These are phyloP conservation scores for Triticum monococcum DNA, from an alignment of 176 grass and related monocot species.

Conservation along the genomic window DNA sequence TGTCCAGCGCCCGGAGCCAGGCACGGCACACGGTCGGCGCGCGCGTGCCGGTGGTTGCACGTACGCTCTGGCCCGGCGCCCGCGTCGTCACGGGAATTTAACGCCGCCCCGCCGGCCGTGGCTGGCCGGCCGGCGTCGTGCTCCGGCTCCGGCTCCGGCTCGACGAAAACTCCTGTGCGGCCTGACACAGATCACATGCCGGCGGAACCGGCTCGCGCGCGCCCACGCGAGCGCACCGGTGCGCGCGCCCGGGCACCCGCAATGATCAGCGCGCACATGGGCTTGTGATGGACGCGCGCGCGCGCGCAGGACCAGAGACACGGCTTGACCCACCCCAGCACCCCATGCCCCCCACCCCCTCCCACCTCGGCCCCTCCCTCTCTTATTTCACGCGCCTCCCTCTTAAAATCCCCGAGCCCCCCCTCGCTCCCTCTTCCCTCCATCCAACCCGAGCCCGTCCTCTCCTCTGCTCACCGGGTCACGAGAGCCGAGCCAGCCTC, in stretches of 20 bases:
- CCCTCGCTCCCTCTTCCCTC: neutral
- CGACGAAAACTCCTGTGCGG: conserved; percentile 9
- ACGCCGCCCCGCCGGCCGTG: neutral
- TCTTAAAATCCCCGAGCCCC: conserved; percentile 22
- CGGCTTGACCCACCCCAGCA: conserved; percentile 51
- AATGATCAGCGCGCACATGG: conserved; percentile 59
- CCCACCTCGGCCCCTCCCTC: too few species aligned
- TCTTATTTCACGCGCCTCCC: conserved; percentile 15
- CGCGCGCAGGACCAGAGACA: conserved; percentile 48
- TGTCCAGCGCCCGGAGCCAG: neutral
- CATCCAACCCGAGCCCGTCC: neutral
- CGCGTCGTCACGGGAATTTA: neutral
- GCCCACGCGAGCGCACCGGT: neutral
- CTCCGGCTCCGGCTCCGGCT: neutral
- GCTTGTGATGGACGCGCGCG: conserved; percentile 25
- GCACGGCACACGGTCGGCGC: neutral
- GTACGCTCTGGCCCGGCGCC: neutral
- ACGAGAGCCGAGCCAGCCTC: conserved; percentile 3
- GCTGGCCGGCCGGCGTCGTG: neutral
- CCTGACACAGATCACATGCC: conserved; percentile 61
- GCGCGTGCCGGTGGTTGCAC: neutral
- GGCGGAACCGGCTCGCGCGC: conserved; percentile 2
- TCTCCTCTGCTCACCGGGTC: neutral
- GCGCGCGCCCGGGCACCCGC: neutral
- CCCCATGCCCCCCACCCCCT: neutral